phyloP scores from a whole-genome alignment of 345 rosid genomes.

The Lenwebbia sp. region DNA sequence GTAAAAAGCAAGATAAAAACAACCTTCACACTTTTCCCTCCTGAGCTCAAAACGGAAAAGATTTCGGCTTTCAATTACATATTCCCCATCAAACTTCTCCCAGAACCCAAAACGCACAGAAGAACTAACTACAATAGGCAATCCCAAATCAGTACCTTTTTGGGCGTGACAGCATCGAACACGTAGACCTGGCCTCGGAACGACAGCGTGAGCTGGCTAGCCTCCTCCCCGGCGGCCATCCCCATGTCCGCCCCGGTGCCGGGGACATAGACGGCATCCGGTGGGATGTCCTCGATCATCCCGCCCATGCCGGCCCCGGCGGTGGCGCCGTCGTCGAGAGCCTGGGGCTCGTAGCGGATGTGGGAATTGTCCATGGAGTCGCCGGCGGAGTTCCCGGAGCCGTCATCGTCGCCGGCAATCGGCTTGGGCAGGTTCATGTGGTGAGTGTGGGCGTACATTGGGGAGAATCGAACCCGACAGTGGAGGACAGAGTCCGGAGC shows the following conservation, averaged over 20 bases:
- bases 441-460: constrained; percentile 62
- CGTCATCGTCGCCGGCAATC: constrained; percentile 24
- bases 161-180: constrained; percentile 69
- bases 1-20: neutral
- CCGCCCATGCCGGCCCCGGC: constrained; percentile 32
- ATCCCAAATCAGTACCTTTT: constrained; percentile 39
- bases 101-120: neutral
- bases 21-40: neutral
- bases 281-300: constrained; percentile 36
- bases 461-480: neutral
- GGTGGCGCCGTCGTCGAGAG: constrained; percentile 21
- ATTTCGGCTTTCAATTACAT: neutral
- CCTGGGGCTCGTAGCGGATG: constrained; percentile 14
- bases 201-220: constrained; percentile 67
- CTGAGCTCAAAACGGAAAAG: neutral
- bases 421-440: constrained; percentile 38
- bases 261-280: constrained; percentile 37
- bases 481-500: neutral
- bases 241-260: constrained; percentile 24
- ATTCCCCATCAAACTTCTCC: neutral
- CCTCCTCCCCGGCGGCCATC: constrained; percentile 17
- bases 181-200: constrained; percentile 91
- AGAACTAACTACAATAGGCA: neutral
- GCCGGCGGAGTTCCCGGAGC: constrained; percentile 16
- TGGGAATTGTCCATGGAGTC: constrained; percentile 23